Evolutionary conservation across 2,329 filamentous ascomycete genomes (phyloP).

Genomic region (Zopfia rhizophila): DNA sequence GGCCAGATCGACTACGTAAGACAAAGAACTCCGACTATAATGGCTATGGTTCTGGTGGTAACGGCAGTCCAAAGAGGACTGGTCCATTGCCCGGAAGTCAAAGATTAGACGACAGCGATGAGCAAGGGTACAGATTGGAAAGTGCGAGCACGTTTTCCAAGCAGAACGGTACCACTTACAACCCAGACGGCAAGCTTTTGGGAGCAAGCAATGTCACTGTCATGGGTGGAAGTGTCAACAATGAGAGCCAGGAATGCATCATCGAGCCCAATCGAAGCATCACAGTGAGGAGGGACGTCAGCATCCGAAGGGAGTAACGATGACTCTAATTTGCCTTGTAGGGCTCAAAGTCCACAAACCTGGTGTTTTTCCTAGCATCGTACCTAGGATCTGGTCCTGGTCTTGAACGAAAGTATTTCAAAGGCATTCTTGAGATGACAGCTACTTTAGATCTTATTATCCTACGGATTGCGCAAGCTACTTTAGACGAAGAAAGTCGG

Average conservation of each 20-base stretch:
- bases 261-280: constrained; percentile 18
- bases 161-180: neutral
- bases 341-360: too few species aligned
- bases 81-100: constrained; percentile 6
- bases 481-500: too few species aligned
- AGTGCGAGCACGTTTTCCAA: neutral
- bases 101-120: constrained; percentile 5
- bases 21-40: constrained; percentile 1
- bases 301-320: constrained; percentile 25
- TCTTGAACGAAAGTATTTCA: too few species aligned
- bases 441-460: too few species aligned
- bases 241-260: constrained; percentile 21
- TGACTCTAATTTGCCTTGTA: too few species aligned
- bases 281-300: constrained; percentile 13
- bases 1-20: constrained; percentile 10
- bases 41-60: neutral
- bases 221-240: neutral
- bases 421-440: too few species aligned
- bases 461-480: too few species aligned
- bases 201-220: constrained; percentile 7
- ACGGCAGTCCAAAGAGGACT: constrained; percentile 3
- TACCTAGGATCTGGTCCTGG: too few species aligned
- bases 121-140: constrained; percentile 7
- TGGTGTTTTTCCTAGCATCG: too few species aligned
- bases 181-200: constrained; percentile 12